Base-by-base conservation (phyloP, 1,284 basidiomycete genomes). In the Fomitopsis betulina region DNA sequence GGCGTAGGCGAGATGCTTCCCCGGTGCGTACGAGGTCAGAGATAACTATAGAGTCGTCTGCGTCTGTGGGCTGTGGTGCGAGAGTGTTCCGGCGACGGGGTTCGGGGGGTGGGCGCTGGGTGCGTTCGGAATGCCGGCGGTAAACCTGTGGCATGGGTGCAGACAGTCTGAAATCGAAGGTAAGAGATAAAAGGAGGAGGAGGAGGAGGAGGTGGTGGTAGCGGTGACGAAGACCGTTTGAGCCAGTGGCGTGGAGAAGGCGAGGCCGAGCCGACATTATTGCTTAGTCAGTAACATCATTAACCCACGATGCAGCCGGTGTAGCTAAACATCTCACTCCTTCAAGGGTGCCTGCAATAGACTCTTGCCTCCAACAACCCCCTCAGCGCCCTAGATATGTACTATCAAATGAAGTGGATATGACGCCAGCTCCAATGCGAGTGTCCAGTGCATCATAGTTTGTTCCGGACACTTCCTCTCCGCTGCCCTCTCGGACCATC, bases 11-110 rank as follows among this genome's bases (percentile, higher is more conserved):
- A 17, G 87, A 89, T 0, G 85, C 84, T 67, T 90, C 88, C 12
- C 83, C 87, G 1, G 84, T 83, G 53, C 82, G 79, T 8, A 89
- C 76, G 51, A 89, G 77, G 69, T 89, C 87, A 2, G 85, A 86
- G 56, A 90, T 79, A 23, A 87, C 79, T 57, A 90, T 84, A 30
- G 83, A 79, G 66, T 85, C 84, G 66, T 89, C 87, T 1, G 75
- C 78, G 62, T 87, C 83, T 39, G 69, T 70, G 30, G 71, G 64
- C 56, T 67, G 62, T 7, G 67, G 67, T 21, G 51, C 59, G 45
- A 65, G 45, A 50, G 52, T 63, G 45, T 63, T 61, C 53, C 64
- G 62, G 32, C 66, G 63, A 53, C 66, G 64, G 40, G 63, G 62
- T 45, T 59, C 64, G 30, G 58, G 57, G 23, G 64, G 59, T 5